Base-by-base conservation (phyloP, 2,329 filamentous ascomycete genomes). In the Aspergillus sp. region DNA sequence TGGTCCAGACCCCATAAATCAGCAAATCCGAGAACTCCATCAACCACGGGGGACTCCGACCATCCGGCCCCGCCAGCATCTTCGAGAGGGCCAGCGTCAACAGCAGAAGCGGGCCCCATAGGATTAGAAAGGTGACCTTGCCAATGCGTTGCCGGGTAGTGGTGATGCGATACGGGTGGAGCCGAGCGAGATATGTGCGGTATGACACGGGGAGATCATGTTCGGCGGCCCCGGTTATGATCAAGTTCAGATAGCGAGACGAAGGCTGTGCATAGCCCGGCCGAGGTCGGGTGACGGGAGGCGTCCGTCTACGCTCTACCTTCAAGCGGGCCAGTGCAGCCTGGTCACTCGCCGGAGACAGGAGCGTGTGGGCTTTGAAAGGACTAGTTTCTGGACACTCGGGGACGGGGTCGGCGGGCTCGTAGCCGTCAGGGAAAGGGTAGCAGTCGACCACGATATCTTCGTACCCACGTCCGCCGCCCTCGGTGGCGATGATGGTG, bases 401-500 rank as follows among this genome's bases (percentile, higher is more conserved):
- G 0, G 90, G 87, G 0, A 94, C 82, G 0, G 79, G 73, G 21
- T 75, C 76, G 10, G 81, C 67, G 3, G 78, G 75, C 11, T 76
- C 71, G 52, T 71, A 74, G 17, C 55, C 32, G 1, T 80, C 73
- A 0, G 84, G 78, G 7, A 97, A 81, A 0, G 86, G 79, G 58
- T 90, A 78, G 71, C 93, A 97, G 23, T 88, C 84, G 11, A 96
- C 85, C 0, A 90, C 67, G 10, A 96, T 84, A 67, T 97, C 91
- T 52, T 87, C 78, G 76, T 99, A 99, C n/a, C 86, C 82, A 2
- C 85, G 75, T 16, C 92, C 92, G 29, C 89, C 92, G 47, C 93
- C 93, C 70, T 99, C 94, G 4, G 92, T 97, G 4, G 87, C 87
- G 55, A 97, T 87, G 61, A 99, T 96, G 54, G 83, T 88, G 5